Percentiles rank a stretch among this genome's conserved stretches.
Conservation (phyloP, 345 rosid genomes). For the Bruguiera parviflora region DNA sequence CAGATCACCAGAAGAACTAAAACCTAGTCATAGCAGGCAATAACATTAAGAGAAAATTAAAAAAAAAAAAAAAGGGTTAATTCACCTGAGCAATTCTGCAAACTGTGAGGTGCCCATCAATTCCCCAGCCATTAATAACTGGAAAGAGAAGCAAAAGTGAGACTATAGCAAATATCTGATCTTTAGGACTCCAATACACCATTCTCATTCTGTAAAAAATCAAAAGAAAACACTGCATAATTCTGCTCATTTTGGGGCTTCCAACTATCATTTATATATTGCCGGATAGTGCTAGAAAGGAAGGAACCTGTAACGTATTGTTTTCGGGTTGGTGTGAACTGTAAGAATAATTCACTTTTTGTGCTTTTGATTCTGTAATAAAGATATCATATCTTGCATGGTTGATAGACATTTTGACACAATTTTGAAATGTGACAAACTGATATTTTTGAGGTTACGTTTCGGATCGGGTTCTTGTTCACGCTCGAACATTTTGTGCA, state of each 20-base stretch:
- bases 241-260: neutral
- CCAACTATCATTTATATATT: neutral
- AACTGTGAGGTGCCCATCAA: constrained; percentile 59
- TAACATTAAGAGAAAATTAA: neutral
- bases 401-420: no score
- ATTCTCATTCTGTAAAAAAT: neutral
- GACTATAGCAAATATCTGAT: constrained; percentile 13
- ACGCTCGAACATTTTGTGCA: no score
- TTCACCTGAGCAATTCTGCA: constrained; percentile 78
- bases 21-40: no score
- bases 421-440: no score
- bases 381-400: neutral
- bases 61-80: neutral
- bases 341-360: constrained; percentile 3
- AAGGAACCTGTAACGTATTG: neutral
- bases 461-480: no score
- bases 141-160: constrained; percentile 25
- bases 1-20: neutral
- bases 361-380: neutral
- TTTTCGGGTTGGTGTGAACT: constrained; percentile 7
- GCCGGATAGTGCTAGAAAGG: neutral
- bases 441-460: no score
- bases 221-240: neutral
- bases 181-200: constrained; percentile 1
- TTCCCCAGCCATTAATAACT: constrained; percentile 51